Evolutionary conservation across 1,284 basidiomycete species (phyloP), one percentile per base, ranked within the genome.

Genomic region (Somion occarium): DNA sequence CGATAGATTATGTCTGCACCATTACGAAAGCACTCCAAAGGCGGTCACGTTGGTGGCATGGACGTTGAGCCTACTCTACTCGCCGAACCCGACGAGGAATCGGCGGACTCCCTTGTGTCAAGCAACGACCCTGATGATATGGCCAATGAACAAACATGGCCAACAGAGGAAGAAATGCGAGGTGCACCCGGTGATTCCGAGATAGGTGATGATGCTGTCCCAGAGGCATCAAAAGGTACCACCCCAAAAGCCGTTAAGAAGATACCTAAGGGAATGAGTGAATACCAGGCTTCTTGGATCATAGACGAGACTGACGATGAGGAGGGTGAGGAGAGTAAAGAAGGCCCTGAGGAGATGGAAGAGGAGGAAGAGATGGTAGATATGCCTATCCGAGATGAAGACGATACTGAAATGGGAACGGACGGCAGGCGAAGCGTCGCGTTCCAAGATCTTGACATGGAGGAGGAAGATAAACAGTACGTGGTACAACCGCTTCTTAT

Each of bases 131-230:
- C 90, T 0, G 93, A 98, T 61, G 83, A 91, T 53, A 78, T 98
- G 69, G 83, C 79, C 13, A 96, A 96, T 64, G 96, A 99, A 64
- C 96, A 99, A 69, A 99, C 96, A 0, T 98, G 96, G 95, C 96
- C 96, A 0, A 98, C 94, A 0, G 94, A 98, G 65, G 96, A 98
- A 60, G 96, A 98, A 67, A 91, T 99, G 85, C 74, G 73, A 2
- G 73, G 68, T 2, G 69, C 64, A 1, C 62, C 54, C 38, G 64
- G 58, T 18, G 58, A 55, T n/a, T 56, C 53, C 2, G 68, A 72
- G 24, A 64, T 44, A 55, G 38, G 72, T 54, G 63, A 67, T 54
- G 58, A 18, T n/a, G 24, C 67, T 39, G 64, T 88, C n/a, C 86
- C 88, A 1, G 83, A 87, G 53, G 85, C 85, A 0, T 68, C 63